A percentile compares a stretch with the other conserved stretches of the same genome.
Conservation (phyloP, 2,329 filamentous ascomycete species). For the Beauveria caledonica region DNA sequence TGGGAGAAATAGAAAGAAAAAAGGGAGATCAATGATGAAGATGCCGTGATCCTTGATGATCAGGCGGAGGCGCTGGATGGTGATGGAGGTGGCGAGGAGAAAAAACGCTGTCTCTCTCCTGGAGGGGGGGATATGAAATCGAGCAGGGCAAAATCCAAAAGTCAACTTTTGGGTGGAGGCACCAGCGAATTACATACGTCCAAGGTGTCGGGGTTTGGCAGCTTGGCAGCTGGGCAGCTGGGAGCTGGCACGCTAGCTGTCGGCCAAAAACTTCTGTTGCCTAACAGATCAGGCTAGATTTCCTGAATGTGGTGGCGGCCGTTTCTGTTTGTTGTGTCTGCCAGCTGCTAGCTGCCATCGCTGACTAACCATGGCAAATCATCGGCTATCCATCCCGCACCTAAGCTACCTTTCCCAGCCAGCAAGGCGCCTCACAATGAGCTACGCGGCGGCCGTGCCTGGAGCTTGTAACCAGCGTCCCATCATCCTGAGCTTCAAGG, state of each 20-base stretch:
- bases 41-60: background rate
- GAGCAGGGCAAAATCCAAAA: conserved; percentile 3
- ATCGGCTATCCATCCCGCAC: conserved; percentile 10
- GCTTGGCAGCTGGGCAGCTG: background rate
- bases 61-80: background rate
- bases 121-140: background rate
- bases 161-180: conserved; percentile 6
- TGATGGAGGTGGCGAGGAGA: conserved; percentile 9
- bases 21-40: background rate
- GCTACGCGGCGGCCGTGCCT: conserved; percentile 36
- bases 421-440: conserved; percentile 13
- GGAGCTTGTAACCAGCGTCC: conserved; percentile 27
- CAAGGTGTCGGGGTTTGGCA: background rate
- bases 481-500: conserved; percentile 14
- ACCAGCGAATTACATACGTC: background rate
- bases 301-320: background rate
- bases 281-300: conserved; percentile 2
- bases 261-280: background rate
- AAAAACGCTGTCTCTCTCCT: background rate
- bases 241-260: background rate
- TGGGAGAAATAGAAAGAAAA: background rate
- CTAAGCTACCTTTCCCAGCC: conserved; percentile 11
- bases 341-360: background rate
- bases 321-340: background rate
- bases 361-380: conserved; percentile 11